phyloP scores from a whole-genome alignment of 257 asterid genomes.

The Perilla frutescens region DNA sequence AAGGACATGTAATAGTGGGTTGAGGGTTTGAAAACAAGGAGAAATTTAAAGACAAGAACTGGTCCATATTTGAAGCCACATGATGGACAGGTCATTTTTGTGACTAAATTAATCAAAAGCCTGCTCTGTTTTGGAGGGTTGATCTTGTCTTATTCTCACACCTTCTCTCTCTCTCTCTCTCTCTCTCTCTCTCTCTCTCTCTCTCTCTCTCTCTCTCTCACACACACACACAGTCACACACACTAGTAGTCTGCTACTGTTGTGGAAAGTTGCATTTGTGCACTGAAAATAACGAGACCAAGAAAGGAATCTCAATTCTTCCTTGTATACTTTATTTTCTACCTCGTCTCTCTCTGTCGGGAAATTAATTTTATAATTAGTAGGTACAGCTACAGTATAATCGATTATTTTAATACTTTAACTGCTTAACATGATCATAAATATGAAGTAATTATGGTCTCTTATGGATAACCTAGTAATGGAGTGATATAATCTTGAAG shows the following conservation, averaged over 20 bases:
- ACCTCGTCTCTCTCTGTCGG: not conserved
- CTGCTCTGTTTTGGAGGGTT: conserved; percentile 42
- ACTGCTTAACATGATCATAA: not conserved
- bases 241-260: not conserved
- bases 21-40: conserved; percentile 8
- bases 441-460: too few species aligned
- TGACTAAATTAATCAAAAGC: conserved; percentile 41
- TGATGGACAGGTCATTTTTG: conserved; percentile 45
- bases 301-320: conserved; percentile 27
- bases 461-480: too few species aligned
- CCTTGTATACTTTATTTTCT: conserved; percentile 20
- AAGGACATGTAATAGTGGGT: conserved; percentile 43
- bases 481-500: too few species aligned
- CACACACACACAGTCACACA: too few species aligned
- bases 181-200: not conserved
- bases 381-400: too few species aligned
- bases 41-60: conserved; percentile 1
- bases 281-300: conserved; percentile 39
- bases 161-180: not conserved
- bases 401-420: too few species aligned
- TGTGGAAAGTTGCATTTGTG: conserved; percentile 1
- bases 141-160: conserved; percentile 39
- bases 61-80: conserved; percentile 34
- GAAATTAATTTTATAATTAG: too few species aligned
- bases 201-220: not conserved